Evolutionary conservation across 108 stramenopile genomes (phyloP).

Genomic region (Nitzschia sp.): DNA sequence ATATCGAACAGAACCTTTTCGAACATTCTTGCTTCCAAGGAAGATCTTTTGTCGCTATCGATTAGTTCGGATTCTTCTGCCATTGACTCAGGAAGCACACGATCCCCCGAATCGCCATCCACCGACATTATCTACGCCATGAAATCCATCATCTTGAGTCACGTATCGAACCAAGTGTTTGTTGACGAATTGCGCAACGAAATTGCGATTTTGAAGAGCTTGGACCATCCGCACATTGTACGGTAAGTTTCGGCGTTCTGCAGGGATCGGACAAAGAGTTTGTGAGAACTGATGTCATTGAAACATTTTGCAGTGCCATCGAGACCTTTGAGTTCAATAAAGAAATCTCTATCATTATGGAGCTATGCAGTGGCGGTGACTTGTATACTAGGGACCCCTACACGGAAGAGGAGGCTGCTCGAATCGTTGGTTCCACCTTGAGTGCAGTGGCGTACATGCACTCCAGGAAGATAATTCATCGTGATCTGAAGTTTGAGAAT

Average conservation of each 20-base stretch:
- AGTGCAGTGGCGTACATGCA: constrained; percentile 65
- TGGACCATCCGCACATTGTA: constrained; percentile 93
- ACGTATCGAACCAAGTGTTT: constrained; percentile 37
- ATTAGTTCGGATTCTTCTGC: neutral
- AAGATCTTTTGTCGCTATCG: neutral
- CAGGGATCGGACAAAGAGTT: neutral
- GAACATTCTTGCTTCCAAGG: neutral
- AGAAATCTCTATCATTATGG: constrained; percentile 75
- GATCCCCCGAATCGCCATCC: constrained; percentile 2
- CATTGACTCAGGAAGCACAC: neutral
- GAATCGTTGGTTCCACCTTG: constrained; percentile 57
- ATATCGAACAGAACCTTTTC: neutral
- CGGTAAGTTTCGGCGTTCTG: constrained; percentile 8
- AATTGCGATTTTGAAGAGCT: constrained; percentile 75
- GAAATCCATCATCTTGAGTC: constrained; percentile 67
- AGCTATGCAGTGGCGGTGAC: constrained; percentile 87
- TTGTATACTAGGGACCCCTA: constrained; percentile 84
- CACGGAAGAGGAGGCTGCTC: constrained; percentile 68
- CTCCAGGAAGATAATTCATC: constrained; percentile 49
- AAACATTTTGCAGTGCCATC: constrained; percentile 29
- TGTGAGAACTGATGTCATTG: neutral
- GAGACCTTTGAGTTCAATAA: constrained; percentile 76
- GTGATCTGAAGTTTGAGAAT: constrained; percentile 34
- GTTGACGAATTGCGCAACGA: constrained; percentile 67
- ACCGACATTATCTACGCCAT: constrained; percentile 44